Base-by-base conservation (phyloP, 352 stramenopile genomes). In the Phytophthora palmivora region DNA sequence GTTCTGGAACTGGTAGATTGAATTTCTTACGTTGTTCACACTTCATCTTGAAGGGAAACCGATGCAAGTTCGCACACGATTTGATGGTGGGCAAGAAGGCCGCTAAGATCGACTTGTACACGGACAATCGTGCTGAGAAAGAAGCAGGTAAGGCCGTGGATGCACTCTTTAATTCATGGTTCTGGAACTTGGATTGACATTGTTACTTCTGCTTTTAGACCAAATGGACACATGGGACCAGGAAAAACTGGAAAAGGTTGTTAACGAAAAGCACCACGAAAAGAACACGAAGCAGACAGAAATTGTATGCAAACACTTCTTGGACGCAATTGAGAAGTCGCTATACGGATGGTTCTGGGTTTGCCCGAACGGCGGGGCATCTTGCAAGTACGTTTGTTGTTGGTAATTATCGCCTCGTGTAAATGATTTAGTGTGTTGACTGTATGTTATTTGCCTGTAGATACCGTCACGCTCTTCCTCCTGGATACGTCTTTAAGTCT, bases 271-370 rank as follows among this genome's bases (percentile, higher is more conserved):
- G 64, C 85, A 96, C 61, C 85, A 89, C 56, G 73, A 92, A 50
- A 93, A 93, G 51, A 74, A 76, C n/a, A 67, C 72, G 24, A 96
- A 83, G 46, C 84, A 91, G 50, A 96, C 87, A 18, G 87, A 96
- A 59, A 96, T 96, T 60, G 87, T 96, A 44, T 97, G 89, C 74
- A 95, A 95, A 55, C 77, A 92, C 68, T 97, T 97, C 57, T 73
- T 97, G 68, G 89, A 97, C 55, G 89, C 89, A 19, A 97, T 97
- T 45, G 89, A 97, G 51, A 94, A 94, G 72, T 91, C 83, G 21
- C 69, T 94, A 47, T 97, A 97, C 58, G 89, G 89, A 19, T 97
- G 89, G 89, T 97, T 97, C 72, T 97, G 89, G 89, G 79, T 90
- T 12, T 97, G 89, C 55, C 89, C 89, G 37, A 96, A 95, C 57